A percentile compares a stretch with the other conserved stretches of the same genome.
Conservation (phyloP, 1,284 basidiomycete genomes). For the Naganishia albida region DNA sequence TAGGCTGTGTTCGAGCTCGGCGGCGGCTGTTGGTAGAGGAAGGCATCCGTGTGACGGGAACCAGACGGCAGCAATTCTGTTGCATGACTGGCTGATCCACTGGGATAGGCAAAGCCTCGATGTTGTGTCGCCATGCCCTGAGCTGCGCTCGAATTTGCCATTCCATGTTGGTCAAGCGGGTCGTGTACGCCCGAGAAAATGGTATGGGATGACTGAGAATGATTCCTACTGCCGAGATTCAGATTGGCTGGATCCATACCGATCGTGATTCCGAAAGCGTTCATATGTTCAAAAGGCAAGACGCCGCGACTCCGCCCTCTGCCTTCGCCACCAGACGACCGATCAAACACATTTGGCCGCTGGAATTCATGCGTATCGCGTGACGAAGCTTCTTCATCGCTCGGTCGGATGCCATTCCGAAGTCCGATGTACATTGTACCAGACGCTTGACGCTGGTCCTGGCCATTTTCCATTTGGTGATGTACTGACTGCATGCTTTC, state of each 20-base stretch:
- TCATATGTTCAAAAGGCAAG: constrained; percentile 29
- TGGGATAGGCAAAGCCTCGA: not conserved
- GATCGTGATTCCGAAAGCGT: constrained; percentile 24
- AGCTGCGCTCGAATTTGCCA: not conserved
- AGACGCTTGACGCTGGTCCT: not conserved
- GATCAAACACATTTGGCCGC: no score
- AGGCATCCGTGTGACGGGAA: constrained; percentile 4
- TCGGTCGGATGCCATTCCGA: not conserved
- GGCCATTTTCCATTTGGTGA: not conserved
- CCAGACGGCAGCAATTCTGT: not conserved
- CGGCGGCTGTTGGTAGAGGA: not conserved
- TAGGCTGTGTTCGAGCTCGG: not conserved
- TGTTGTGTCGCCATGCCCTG: not conserved
- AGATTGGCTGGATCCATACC: constrained; percentile 19
- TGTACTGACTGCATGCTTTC: not conserved
- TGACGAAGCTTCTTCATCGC: not conserved
- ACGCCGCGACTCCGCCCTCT: constrained; percentile 2
- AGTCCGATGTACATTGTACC: not conserved
- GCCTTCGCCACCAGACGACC: not conserved
- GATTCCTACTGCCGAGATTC: not conserved
- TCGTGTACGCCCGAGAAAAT: not conserved
- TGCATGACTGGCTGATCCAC: not conserved
- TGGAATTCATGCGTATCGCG: not conserved
- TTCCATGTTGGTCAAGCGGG: not conserved
- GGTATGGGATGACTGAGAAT: not conserved